Evolutionary conservation across 75 land plant species (phyloP).

Genomic region (Cunninghamia lanceolata): DNA sequence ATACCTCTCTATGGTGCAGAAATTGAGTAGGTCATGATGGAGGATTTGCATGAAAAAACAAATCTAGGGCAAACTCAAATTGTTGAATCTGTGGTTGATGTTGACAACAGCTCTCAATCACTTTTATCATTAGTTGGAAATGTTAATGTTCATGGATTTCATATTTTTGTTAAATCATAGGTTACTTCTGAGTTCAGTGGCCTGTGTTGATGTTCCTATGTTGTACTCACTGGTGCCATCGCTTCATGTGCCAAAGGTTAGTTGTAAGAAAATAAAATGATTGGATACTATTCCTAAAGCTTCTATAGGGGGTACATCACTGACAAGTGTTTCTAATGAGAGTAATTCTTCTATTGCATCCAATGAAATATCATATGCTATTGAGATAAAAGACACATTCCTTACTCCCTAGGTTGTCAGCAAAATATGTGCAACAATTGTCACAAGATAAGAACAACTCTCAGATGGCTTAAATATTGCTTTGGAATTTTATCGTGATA

Average conservation of each 20-base stretch:
- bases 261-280: constrained; percentile 62
- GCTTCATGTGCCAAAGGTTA: constrained; percentile 65
- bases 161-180: constrained; percentile 88
- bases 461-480: no score
- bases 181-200: constrained; percentile 47
- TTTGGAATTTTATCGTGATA: no score
- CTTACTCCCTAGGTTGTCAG: constrained; percentile 81
- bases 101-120: constrained; percentile 74
- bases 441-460: constrained; percentile 42
- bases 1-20: constrained; percentile 75
- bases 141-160: constrained; percentile 71
- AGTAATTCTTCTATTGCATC: constrained; percentile 2
- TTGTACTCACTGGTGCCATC: constrained; percentile 81
- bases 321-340: background rate
- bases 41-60: constrained; percentile 70
- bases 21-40: constrained; percentile 53
- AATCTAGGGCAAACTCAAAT: constrained; percentile 82
- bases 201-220: no score
- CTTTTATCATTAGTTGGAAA: constrained; percentile 63
- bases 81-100: constrained; percentile 37
- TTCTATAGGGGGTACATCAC: constrained; percentile 3
- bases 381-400: constrained; percentile 66
- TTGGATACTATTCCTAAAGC: constrained; percentile 27
- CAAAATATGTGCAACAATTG: constrained; percentile 55
- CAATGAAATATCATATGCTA: constrained; percentile 31